Base-by-base conservation (phyloP, 2,329 filamentous ascomycete species). In the Claviceps pusilla region DNA sequence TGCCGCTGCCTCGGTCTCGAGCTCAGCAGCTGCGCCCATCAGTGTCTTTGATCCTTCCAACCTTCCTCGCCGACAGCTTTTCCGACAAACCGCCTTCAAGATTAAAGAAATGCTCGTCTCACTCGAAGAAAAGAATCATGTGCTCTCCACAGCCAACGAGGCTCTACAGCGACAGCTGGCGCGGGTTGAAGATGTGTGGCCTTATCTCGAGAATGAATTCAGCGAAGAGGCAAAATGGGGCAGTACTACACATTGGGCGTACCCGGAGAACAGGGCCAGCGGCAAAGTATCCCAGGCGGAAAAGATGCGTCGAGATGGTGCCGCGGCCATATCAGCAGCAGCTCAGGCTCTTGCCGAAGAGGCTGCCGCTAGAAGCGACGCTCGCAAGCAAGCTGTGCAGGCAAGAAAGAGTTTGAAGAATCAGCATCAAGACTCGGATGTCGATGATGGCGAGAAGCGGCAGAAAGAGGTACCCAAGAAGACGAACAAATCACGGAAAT, bases 111-210 rank as follows among this genome's bases (percentile, higher is more conserved):
- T 97, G 75, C 81, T 97, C 48, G 82, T 89, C 50, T 91, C 90
- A 1, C 78, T 97, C 42, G 93, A 98, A 65, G 93, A 98, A 71
- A 98, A 98, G 72, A 95, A 96, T 61, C 90, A 96, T 61, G 93
- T 98, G 61, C 86, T 97, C 55, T 86, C 87, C 42, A 94, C 91
- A 16, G 91, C 93, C 54, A 93, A 91, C 63, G 87, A 95, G 61
- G 88, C 90, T 48, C 80, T 97, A 12, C 82, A 88, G 59, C 87
- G 87, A 65, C 89, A 96, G 64, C 77, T 96, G 41, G 74, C 79
- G 56, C 87, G 94, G 52, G 82, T 96, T 64, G 87, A 95, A 65
- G 84, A 87, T 61, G 84, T 94, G 37, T 95, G 87, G 77, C 85
- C 89, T 24, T 84, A 90, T 69, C 80, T 97, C 55, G 86, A 94